Evolutionary conservation across 768 basidiomycete species (phyloP), one percentile per base, ranked within the genome.

Genomic region (Lactarius sanguifluus): DNA sequence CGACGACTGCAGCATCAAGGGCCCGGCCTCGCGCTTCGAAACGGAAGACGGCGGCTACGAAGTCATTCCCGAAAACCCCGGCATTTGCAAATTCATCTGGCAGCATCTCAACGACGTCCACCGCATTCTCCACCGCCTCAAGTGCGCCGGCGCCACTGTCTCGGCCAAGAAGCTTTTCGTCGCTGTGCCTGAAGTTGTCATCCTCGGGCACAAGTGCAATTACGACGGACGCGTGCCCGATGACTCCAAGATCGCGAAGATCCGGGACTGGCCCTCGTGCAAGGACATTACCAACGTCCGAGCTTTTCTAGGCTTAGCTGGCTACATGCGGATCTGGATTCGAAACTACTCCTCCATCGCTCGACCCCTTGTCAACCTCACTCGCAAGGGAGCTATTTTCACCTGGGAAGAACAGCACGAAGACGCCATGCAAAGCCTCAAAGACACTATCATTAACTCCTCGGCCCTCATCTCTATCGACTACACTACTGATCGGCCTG

Each of bases 201-300:
- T 81, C 0, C 34, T 61, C n/a, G 57, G 57, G 12, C 79, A 83
- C 54, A 59, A 58, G 0, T 81, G 79, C 62, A 80, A 76, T 0
- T 73, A 71, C 12, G 72, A 79, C 38, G 80, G 78, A 0, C 69
- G 70, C 0, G 28, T 74, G 0, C 76, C 78, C 0, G 75, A 80
- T 2, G 59, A 74, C 5, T 54, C 43, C 0, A 72, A 69, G 4
- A 64, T 73, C 1, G 72, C 62, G 4, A 78, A 78, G 30, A 72
- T 73, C 57, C 34, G n/a, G 15, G 68, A 58, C 54, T 76, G 76
- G 76, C 68, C 64, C 0, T 20, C 64, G 0, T 72, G 69, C 45
- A 54, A 64, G 7, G 58, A 43, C 50, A 16, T 71, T 20, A 58
- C 73, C 0, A 74, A 75, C 4, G 70, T 75, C 13, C 68, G 74